Evolutionary conservation across 1,139 yeast genomes (phyloP).

Genomic region (Debaryomycetaceae sp.): DNA sequence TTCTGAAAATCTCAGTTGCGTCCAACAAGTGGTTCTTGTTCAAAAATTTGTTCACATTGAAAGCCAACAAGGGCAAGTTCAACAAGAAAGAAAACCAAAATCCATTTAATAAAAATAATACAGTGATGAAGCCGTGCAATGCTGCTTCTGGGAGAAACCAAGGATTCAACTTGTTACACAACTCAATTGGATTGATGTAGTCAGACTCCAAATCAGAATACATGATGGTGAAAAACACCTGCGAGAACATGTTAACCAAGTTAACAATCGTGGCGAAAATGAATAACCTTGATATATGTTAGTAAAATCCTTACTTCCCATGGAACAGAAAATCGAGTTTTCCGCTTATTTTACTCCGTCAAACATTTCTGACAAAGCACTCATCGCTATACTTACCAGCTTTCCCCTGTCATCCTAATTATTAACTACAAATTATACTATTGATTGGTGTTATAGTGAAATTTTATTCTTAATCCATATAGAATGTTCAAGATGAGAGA

Average conservation of each 20-base stretch:
- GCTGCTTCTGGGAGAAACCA: slow-evolving; percentile 91
- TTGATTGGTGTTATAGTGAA: slow-evolving; percentile 1
- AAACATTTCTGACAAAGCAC: too few species aligned
- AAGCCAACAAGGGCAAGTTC: slow-evolving; percentile 83
- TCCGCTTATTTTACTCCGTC: too few species aligned
- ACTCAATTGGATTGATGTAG: slow-evolving; percentile 93
- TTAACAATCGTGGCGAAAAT: slow-evolving; percentile 82
- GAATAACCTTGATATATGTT: slow-evolving; percentile 48
- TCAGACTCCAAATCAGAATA: slow-evolving; percentile 93
- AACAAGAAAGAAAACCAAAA: slow-evolving; percentile 89
- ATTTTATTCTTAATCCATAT: background rate
- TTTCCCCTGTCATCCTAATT: slow-evolving; percentile 25
- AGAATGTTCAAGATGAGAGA: slow-evolving; percentile 1
- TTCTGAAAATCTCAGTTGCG: slow-evolving; percentile 97
- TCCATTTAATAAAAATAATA: slow-evolving; percentile 78
- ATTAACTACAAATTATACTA: background rate
- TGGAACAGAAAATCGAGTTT: too few species aligned
- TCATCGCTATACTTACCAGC: slow-evolving; percentile 29
- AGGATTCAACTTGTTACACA: slow-evolving; percentile 88
- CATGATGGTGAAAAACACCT: slow-evolving; percentile 90
- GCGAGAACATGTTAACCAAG: slow-evolving; percentile 83
- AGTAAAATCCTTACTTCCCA: background rate
- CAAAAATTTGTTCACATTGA: slow-evolving; percentile 68
- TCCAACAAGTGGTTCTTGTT: slow-evolving; percentile 85
- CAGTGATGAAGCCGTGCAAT: slow-evolving; percentile 70